Evolutionary conservation across 495 filamentous ascomycete genomes (phyloP), one percentile per base, ranked within the genome.

Genomic region (Trichoderma parareesei): DNA sequence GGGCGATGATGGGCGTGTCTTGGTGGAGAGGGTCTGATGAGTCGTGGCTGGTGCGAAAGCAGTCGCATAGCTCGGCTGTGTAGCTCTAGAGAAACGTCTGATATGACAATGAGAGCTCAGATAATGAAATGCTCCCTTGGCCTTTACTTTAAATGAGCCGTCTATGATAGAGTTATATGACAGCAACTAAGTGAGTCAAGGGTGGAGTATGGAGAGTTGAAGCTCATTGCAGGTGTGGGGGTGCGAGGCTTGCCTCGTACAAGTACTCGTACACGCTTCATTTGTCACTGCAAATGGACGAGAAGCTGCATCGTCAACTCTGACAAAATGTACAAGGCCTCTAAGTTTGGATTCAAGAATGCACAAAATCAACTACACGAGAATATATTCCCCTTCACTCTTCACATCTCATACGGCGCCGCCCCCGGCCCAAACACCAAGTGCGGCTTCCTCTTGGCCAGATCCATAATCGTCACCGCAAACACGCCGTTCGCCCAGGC

Each of bases 401-500:
- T 14, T 65, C 57, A 76, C 9, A 79, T 61, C 65, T 77, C 71
- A 66, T 81, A 84, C 48, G 79, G 76, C 61, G 65, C 68, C 18
- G 75, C 72, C n/a, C 81, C 84, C 66, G 84, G 70, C 10, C 85
- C 87, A 73, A 99, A 97, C 49, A 99, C 85, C 66, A 99, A 71
- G 76, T 94, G 82, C 14, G 95, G 94, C 74, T 91, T 91, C 74
- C 93, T 78, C 70, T 85, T 84, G 0, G 92, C 94, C 62, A 98
- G 71, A 76, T 97, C 90, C 38, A 99, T 76, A 61, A 99, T 90
- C 5, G 93, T 96, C 78, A 95, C 90, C 13, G 93, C 90, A 76
- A 95, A 98, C 40, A 99, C 91, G 0, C 91, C 93, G 69, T 98
- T 98, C 18, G 94, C 94, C 94, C 93, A 98, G 13, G 94, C 90